Conservation (phyloP, 306 rosid genomes). For the Vigna mungo region DNA sequence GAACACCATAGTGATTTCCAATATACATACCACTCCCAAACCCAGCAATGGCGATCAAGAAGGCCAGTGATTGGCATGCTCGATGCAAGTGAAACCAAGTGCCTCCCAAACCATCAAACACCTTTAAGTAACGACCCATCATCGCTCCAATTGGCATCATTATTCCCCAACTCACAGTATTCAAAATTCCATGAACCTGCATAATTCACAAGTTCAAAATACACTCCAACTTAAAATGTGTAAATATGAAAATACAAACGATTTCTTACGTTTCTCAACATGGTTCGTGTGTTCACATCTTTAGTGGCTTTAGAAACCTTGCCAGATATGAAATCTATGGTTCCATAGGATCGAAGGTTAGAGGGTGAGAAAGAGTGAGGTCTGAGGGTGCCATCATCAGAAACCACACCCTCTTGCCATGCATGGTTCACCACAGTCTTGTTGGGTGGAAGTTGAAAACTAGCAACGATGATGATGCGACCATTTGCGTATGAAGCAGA, state of each 20-base stretch:
- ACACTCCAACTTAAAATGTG: no score
- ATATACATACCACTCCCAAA: slow-evolving; percentile 25
- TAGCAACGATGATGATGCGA: slow-evolving; percentile 34
- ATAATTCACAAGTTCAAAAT: not conserved
- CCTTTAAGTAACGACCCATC: slow-evolving; percentile 42
- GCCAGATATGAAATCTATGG: slow-evolving; percentile 35
- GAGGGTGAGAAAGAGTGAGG: slow-evolving; percentile 28
- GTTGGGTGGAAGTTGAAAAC: slow-evolving; percentile 37
- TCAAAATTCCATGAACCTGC: slow-evolving; percentile 48
- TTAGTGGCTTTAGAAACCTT: not conserved
- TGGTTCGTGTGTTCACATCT: not conserved
- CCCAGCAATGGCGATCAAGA: slow-evolving; percentile 24
- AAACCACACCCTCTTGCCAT: slow-evolving; percentile 52
- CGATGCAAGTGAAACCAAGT: slow-evolving; percentile 46
- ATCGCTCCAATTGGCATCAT: slow-evolving; percentile 49
- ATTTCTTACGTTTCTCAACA: slow-evolving; percentile 24
- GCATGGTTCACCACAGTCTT: slow-evolving; percentile 18
- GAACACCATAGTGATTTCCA: slow-evolving; percentile 12
- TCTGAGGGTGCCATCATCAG: slow-evolving; percentile 7
- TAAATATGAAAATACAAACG: no score
- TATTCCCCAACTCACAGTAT: slow-evolving; percentile 52
- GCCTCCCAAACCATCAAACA: not conserved
- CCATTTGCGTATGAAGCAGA: not conserved
- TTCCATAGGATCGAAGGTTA: slow-evolving; percentile 43
- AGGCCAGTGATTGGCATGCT: slow-evolving; percentile 22